Base-by-base conservation (phyloP, 1,139 yeast genomes). In the Maudiozyma humilis region DNA sequence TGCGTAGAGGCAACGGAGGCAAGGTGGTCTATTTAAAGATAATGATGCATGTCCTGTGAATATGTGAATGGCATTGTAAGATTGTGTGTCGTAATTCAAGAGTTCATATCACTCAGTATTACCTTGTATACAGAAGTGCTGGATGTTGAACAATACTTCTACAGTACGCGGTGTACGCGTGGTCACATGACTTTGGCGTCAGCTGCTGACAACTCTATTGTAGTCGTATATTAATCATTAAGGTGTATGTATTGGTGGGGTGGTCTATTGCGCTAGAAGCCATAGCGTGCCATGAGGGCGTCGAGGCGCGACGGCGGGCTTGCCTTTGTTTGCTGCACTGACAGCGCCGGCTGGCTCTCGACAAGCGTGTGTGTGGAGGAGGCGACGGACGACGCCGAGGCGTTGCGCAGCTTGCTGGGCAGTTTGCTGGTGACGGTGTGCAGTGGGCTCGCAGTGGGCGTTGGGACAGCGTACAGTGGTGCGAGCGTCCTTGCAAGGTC, bases 401-500 rank as follows among this genome's bases (percentile, higher is more conserved):
- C 44, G 35, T 51, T 53, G 36, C 57, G 49, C 20, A 50, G 46
- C 33, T 50, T 47, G 17, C 48, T 46, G 35, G 46, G 44, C 17
- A 47, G 34, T 27, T 32, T 32, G 16, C 20, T 16, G n/a, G n/a
- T 23, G 27, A 10, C 10, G 6, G 27, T 23, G 27, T 23, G 27
- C 10, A 23, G 27, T 31, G 15, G 6, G 13, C 17, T 14, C 12
- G 29, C 31, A 25, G 17, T 12, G 5, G 33, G 20, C 5, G 5
- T 6, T 3, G 13, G 10, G 17, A 12, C 17, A 4, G 29, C 30
- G 13, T 30, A 13, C 25, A 18, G 25, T 36, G 20, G 34, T 14
- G 19, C 23, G 8, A 23, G 6, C 27, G 10, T 10, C 27, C 27
- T 23, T 23, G 8, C 27, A 62, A 82, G 68, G 49, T 81, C 87